Conservation (phyloP, 805 yeast genomes). For the Tetrapisispora taiwanensis region DNA sequence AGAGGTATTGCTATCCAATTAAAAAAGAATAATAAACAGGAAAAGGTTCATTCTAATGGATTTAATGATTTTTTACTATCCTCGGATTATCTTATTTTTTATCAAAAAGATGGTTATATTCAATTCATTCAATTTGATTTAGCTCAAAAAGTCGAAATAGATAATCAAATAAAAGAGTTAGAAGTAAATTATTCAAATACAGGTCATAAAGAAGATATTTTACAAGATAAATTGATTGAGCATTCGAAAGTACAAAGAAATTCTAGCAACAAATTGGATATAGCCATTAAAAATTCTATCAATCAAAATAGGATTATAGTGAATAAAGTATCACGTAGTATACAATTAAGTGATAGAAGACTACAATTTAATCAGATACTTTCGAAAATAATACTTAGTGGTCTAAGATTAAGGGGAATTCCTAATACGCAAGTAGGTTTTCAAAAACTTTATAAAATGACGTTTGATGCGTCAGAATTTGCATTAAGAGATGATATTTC, state of each 20-base stretch:
- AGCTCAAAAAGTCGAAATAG: slow-evolving; percentile 5
- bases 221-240: slow-evolving; percentile 3
- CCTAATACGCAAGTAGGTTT: slow-evolving; percentile 22
- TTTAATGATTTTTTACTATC: no score
- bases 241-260: not conserved
- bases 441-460: slow-evolving; percentile 29
- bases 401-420: slow-evolving; percentile 30
- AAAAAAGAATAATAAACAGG: slow-evolving; percentile 5
- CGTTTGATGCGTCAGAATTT: slow-evolving; percentile 32
- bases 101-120: slow-evolving; percentile 1
- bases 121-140: slow-evolving; percentile 4
- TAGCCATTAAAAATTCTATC: slow-evolving; percentile 15
- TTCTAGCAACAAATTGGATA: slow-evolving; percentile 6
- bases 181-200: not conserved
- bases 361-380: slow-evolving; percentile 24
- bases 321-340: slow-evolving; percentile 10
- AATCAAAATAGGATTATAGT: slow-evolving; percentile 8
- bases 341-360: slow-evolving; percentile 18
- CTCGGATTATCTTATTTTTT: slow-evolving; percentile 1
- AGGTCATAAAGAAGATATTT: not conserved
- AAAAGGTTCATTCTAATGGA: not conserved
- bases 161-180: slow-evolving; percentile 2
- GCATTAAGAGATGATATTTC: slow-evolving; percentile 25
- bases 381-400: slow-evolving; percentile 30
- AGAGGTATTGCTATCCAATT: slow-evolving; percentile 19